phyloP scores from a whole-genome alignment of 805 yeast genomes.

The Hanseniaspora guilliermondii region DNA sequence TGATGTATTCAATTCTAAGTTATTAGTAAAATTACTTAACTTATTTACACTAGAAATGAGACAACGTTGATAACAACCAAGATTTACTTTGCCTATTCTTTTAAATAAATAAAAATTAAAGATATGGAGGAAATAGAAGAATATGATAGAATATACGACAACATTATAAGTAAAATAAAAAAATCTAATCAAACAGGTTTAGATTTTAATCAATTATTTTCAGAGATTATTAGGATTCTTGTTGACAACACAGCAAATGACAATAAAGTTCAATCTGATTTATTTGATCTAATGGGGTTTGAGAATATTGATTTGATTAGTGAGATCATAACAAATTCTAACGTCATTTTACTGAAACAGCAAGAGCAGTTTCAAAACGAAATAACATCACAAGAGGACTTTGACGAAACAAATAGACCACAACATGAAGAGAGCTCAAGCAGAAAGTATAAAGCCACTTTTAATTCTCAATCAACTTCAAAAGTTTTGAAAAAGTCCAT shows the following conservation, averaged over 20 bases:
- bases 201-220: background rate
- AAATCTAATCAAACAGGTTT: background rate
- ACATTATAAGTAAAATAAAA: background rate
- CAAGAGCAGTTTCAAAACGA: constrained; percentile 17
- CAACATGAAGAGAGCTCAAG: constrained; percentile 32
- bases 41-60: background rate
- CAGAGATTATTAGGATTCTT: background rate
- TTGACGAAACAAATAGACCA: constrained; percentile 45
- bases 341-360: constrained; percentile 21
- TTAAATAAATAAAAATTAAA: background rate
- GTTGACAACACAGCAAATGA: constrained; percentile 33
- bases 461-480: constrained; percentile 27
- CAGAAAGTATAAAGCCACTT: constrained; percentile 41
- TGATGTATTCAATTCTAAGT: no score
- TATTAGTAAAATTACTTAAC: no score
- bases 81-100: background rate
- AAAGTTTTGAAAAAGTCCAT: constrained; percentile 29
- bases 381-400: constrained; percentile 26
- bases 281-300: constrained; percentile 74
- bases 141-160: background rate
- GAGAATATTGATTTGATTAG: constrained; percentile 75
- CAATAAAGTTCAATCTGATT: constrained; percentile 52
- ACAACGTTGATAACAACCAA: background rate
- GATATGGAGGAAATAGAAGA: background rate
- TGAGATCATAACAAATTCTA: constrained; percentile 40